A percentile compares a stretch with the other conserved stretches of the same genome.
Conservation (phyloP, 257 asterid genomes). For the Solanum stenotomum region DNA sequence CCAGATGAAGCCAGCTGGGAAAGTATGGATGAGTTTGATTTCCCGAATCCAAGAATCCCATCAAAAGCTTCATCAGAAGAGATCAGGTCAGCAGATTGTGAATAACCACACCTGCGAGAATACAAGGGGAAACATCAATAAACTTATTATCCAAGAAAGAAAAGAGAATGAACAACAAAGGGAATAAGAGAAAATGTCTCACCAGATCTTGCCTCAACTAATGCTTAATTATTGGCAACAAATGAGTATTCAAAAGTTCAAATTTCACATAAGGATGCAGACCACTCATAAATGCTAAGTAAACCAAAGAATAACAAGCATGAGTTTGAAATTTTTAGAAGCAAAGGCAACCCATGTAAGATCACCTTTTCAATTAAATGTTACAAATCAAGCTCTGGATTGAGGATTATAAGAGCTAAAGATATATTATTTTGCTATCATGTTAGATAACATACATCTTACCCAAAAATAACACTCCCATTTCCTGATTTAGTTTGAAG, state of each 20-base stretch:
- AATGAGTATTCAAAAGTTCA: neutral
- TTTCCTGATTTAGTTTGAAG: slow-evolving; percentile 69
- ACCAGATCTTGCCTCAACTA: neutral
- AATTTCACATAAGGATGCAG: neutral
- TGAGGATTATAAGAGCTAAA: neutral
- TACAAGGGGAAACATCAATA: neutral
- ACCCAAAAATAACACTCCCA: slow-evolving; percentile 96
- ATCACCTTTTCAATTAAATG: neutral
- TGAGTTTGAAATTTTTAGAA: neutral
- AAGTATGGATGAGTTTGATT: slow-evolving; percentile 86
- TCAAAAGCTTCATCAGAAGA: slow-evolving; percentile 89
- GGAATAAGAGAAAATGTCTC: neutral
- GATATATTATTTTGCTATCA: neutral
- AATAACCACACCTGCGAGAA: slow-evolving; percentile 77
- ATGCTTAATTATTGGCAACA: neutral
- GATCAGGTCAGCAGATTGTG: slow-evolving; percentile 72
- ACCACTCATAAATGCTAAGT: neutral
- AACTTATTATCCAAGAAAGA: neutral
- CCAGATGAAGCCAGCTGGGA: slow-evolving; percentile 94
- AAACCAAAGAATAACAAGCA: neutral
- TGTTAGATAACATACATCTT: slow-evolving; percentile 15
- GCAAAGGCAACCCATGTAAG: neutral
- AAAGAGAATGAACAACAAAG: neutral
- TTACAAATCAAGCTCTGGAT: neutral
- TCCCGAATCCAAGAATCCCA: slow-evolving; percentile 96